A percentile compares a stretch with the other conserved stretches of the same genome.
phyloP scores from a whole-genome alignment of 345 rosid genomes.

The Populus deltoides region DNA sequence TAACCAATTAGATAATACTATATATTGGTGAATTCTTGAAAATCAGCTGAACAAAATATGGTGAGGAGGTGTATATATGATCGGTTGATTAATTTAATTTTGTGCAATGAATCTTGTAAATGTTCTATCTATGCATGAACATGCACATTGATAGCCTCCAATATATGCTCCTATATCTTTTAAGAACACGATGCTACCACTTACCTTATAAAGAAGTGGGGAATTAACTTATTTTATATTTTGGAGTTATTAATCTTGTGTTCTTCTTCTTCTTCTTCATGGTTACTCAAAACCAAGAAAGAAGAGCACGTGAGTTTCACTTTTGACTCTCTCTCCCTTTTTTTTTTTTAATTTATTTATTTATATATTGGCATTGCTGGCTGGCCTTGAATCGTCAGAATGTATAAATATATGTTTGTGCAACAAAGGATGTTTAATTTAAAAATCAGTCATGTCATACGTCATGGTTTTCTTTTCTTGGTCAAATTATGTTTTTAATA shows the following conservation, averaged over 20 bases:
- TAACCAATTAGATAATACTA: too few relatives aligned
- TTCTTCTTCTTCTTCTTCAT: neutral
- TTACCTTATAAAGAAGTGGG: neutral
- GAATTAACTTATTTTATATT: neutral
- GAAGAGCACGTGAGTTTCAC: constrained; percentile 5
- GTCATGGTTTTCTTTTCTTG: too few relatives aligned
- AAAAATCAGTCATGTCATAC: too few relatives aligned
- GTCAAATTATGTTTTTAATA: too few relatives aligned
- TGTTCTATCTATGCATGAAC: neutral
- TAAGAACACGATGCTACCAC: constrained; percentile 22
- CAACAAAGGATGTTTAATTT: too few relatives aligned
- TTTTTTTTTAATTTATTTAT: too few relatives aligned
- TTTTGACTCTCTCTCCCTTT: neutral
- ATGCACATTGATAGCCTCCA: neutral
- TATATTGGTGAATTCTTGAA: neutral
- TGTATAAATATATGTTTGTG: too few relatives aligned
- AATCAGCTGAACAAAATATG: neutral
- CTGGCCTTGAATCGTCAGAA: too few relatives aligned
- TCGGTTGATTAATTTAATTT: neutral
- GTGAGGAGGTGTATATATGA: neutral
- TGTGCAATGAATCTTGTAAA: constrained; percentile 15
- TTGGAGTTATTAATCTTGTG: neutral
- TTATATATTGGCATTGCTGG: too few relatives aligned
- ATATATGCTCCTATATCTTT: too few relatives aligned
- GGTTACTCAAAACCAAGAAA: constrained; percentile 14